Base-by-base conservation (phyloP, 805 yeast genomes). In the Huiozyma naganishii region DNA sequence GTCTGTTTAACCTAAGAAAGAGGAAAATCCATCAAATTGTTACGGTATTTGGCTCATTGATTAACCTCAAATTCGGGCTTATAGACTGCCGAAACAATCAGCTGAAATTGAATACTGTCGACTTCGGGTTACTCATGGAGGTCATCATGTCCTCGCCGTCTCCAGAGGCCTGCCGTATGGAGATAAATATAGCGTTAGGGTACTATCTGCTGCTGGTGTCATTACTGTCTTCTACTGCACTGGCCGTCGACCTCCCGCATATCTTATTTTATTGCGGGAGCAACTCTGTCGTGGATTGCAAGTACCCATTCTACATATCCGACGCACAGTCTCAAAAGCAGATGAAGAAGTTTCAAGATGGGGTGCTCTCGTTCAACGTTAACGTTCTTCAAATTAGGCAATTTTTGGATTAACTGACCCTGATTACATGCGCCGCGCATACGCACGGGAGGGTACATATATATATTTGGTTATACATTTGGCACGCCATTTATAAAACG, bases 361-460 rank as follows among this genome's bases (percentile, higher is more conserved):
- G 59, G 7, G 39, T 59, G 4, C 40, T 43, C 13, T 44, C 41
- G 13, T 52, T 59, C 29, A 58, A 59, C 45, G 45, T 39, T 17
- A 44, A 60, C 42, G 46, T 60, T 29, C 39, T 49, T 39, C 65
- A 60, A 43, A 35, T 55, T 27, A 57, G 45, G 27, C 60, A 58
- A 48, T 57, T 52, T 49, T 46, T 59, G 53, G 17, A 34, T 11
- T 7, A 11, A 9, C 33, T 30, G 33, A 9, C n/a, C 23, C 23
- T 17, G 23, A 17, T 17, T 17, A 4, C 23, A 17, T 17, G 23
- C 23, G 23, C 23, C 23, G 23, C 23, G 23, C 23, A 17, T 17
- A 17, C 23, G 23, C 23, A 17, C 23, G 23, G 23, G 23, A 17
- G 23, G 23, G 23, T 17, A 17, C 23, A 17, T 17, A 17, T 17